Evolutionary conservation across 1,139 yeast genomes (phyloP).

Genomic region (Taiozyma sp.): DNA sequence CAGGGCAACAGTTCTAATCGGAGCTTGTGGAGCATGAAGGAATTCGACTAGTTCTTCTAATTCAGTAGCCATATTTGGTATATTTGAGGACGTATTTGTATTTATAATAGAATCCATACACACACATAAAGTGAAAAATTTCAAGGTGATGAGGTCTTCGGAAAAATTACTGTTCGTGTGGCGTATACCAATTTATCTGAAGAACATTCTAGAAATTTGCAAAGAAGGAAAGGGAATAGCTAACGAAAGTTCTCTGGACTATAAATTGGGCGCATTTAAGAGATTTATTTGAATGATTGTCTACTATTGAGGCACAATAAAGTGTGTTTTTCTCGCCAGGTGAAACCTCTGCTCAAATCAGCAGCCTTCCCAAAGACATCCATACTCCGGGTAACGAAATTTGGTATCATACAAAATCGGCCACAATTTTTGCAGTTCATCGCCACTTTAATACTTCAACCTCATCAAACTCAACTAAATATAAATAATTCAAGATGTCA

Average conservation of each 20-base stretch:
- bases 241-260: too few species aligned
- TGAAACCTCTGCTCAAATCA: too few species aligned
- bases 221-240: background rate
- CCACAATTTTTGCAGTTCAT: background rate
- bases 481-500: conserved; percentile 27
- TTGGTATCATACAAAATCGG: background rate
- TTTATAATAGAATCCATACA: background rate
- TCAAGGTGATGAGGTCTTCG: background rate
- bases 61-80: conserved; percentile 11
- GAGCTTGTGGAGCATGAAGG: conserved; percentile 77
- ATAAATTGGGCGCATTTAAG: too few species aligned
- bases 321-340: too few species aligned
- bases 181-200: background rate
- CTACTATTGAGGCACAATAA: too few species aligned
- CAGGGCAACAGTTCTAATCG: conserved; percentile 79
- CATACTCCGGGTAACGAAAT: background rate
- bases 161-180: background rate
- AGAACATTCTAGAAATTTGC: conserved; percentile 5
- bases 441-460: background rate
- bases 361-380: too few species aligned
- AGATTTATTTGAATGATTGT: too few species aligned
- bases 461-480: background rate
- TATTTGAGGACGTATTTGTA: background rate
- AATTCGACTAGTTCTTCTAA: conserved; percentile 61
- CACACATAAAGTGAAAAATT: background rate